Percentiles rank a stretch among this genome's conserved stretches.
Evolutionary conservation across 108 stramenopile species (phyloP).

Genomic region (Mediolabrus comicus): DNA sequence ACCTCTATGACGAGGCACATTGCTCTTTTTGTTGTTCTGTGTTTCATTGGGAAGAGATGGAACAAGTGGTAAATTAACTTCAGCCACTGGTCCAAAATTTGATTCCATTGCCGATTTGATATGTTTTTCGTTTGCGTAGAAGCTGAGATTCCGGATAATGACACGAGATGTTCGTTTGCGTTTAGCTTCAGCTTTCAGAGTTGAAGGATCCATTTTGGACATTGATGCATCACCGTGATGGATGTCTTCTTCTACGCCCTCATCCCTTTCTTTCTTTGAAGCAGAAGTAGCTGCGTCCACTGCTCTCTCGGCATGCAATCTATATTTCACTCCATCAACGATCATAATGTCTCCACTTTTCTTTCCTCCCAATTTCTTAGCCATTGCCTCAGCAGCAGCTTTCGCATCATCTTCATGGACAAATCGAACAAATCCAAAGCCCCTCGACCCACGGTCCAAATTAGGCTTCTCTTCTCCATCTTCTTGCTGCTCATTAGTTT

Average conservation of each 20-base stretch:
- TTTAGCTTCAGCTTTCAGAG: slow-evolving; percentile 15
- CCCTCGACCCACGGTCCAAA: slow-evolving; percentile 38
- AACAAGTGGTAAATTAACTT: slow-evolving; percentile 84
- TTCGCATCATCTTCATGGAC: slow-evolving; percentile 70
- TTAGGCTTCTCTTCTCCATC: slow-evolving; percentile 25
- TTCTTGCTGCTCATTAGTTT: slow-evolving; percentile 9
- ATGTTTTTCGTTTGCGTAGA: slow-evolving; percentile 76
- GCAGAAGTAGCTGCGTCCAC: slow-evolving; percentile 17
- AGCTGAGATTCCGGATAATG: slow-evolving; percentile 89
- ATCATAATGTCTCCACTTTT: slow-evolving; percentile 50
- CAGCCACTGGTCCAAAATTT: slow-evolving; percentile 64
- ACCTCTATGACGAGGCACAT: slow-evolving; percentile 68
- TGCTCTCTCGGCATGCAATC: slow-evolving; percentile 64
- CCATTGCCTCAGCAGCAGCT: slow-evolving; percentile 44
- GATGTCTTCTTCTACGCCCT: slow-evolving; percentile 3
- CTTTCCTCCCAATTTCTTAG: slow-evolving; percentile 17
- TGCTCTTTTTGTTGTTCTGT: slow-evolving; percentile 16
- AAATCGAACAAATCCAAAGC: slow-evolving; percentile 82
- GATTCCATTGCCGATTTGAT: slow-evolving; percentile 62
- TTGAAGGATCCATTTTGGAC: slow-evolving; percentile 1
- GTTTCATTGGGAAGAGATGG: slow-evolving; percentile 22
- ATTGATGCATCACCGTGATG: slow-evolving; percentile 10
- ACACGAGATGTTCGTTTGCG: slow-evolving; percentile 73
- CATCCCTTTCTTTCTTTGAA: slow-evolving; percentile 9
- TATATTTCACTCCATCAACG: slow-evolving; percentile 54